Conservation (phyloP, 306 rosid genomes). For the Rosa chinensis region DNA sequence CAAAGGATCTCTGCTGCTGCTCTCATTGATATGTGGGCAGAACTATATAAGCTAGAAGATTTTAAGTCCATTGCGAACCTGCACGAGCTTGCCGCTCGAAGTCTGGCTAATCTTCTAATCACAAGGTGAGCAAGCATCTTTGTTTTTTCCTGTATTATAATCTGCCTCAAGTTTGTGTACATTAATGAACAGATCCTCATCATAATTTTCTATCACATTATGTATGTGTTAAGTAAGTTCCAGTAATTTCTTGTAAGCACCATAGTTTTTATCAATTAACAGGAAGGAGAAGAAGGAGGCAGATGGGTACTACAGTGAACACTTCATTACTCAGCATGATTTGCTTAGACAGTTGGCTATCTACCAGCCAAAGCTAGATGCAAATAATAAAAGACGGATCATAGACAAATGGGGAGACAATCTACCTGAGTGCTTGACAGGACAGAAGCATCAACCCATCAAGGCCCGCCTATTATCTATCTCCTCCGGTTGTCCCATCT, state of each 20-base stretch:
- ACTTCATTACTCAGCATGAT: conserved; percentile 43
- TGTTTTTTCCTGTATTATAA: conserved; percentile 28
- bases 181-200: conserved; percentile 32
- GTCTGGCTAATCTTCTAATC: conserved; percentile 31
- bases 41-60: conserved; percentile 39
- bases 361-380: conserved; percentile 28
- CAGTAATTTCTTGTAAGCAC: background rate
- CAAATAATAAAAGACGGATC: conserved; percentile 36
- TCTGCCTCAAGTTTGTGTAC: conserved; percentile 23
- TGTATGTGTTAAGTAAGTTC: background rate
- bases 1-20: conserved; percentile 56
- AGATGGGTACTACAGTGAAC: conserved; percentile 38
- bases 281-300: conserved; percentile 34
- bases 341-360: conserved; percentile 59
- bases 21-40: conserved; percentile 64
- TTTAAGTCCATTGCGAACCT: conserved; percentile 41
- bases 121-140: background rate
- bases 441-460: conserved; percentile 28
- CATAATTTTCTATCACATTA: background rate
- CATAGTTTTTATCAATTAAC: conserved; percentile 11
- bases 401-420: conserved; percentile 37
- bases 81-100: conserved; percentile 25
- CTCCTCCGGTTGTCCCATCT: conserved; percentile 39
- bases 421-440: conserved; percentile 51
- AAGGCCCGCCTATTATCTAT: conserved; percentile 48